A percentile compares a stretch with the other conserved stretches of the same genome.
These are phyloP conservation scores for Citrus inodora DNA, from an alignment of 345 rosid genomes.

Conservation along the genomic window DNA sequence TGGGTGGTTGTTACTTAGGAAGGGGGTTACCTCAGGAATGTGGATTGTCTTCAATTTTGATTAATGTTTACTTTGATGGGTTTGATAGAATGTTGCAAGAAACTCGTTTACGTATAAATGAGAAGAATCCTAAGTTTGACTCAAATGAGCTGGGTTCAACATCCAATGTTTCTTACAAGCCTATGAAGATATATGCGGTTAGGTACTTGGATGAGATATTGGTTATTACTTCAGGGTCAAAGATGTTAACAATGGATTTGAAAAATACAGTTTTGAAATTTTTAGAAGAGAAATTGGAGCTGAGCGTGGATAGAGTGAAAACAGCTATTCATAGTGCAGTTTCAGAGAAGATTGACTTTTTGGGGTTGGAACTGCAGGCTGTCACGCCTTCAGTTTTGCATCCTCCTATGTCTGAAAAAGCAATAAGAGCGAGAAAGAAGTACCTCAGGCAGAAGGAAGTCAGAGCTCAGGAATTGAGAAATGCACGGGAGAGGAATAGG, in stretches of 20 bases:
- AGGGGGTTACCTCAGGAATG: constrained; percentile 91
- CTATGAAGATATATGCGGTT: constrained; percentile 60
- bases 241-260: constrained; percentile 57
- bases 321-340: constrained; percentile 79
- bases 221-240: constrained; percentile 73
- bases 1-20: constrained; percentile 63
- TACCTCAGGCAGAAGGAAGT: constrained; percentile 88
- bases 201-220: constrained; percentile 93
- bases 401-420: constrained; percentile 83
- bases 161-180: constrained; percentile 57
- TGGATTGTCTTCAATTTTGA: constrained; percentile 55
- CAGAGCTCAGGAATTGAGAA: constrained; percentile 60
- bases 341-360: constrained; percentile 70
- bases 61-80: constrained; percentile 73
- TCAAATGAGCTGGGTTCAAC: constrained; percentile 22
- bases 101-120: constrained; percentile 46
- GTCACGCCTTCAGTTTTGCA: constrained; percentile 81
- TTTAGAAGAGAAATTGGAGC: constrained; percentile 54
- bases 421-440: constrained; percentile 80
- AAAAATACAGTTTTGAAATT: constrained; percentile 48
- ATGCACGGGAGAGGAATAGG: constrained; percentile 80
- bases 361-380: constrained; percentile 88
- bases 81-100: constrained; percentile 70
- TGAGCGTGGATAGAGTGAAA: constrained; percentile 61
- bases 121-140: constrained; percentile 44